Evolutionary conservation across 2,329 filamentous ascomycete genomes (phyloP).

Genomic region (Paraphaeosphaeria minitans): DNA sequence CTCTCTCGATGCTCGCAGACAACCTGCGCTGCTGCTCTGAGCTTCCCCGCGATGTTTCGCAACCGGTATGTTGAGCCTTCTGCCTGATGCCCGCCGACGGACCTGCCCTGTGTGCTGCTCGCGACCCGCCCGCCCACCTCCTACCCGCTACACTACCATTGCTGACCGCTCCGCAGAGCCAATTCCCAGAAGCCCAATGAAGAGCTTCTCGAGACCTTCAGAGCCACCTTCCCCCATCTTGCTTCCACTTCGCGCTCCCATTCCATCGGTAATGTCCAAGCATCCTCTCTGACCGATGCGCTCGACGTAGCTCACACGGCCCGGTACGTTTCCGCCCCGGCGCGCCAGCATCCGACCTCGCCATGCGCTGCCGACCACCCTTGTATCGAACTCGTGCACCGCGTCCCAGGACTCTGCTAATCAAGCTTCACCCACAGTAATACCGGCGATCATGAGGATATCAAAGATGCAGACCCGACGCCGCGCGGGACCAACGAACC

Average conservation of each 20-base stretch:
- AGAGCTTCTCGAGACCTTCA: constrained; percentile 83
- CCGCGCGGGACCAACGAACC: constrained; percentile 78
- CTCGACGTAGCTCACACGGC: constrained; percentile 52
- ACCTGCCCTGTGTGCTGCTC: constrained; percentile 30
- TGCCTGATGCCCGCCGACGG: constrained; percentile 6
- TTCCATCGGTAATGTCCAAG: constrained; percentile 47
- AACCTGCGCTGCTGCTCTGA: constrained; percentile 33
- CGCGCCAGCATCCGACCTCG: constrained; percentile 13
- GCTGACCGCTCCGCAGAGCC: constrained; percentile 58
- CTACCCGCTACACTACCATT: constrained; percentile 16
- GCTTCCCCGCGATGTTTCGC: constrained; percentile 52
- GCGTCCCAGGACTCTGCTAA: background rate
- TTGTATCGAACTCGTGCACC: background rate
- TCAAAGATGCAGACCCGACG: constrained; percentile 82
- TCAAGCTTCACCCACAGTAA: constrained; percentile 40
- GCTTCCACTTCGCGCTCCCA: constrained; percentile 48
- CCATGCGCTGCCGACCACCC: constrained; percentile 17
- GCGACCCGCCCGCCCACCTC: constrained; percentile 24
- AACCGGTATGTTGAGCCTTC: constrained; percentile 47
- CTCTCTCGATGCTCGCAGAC: constrained; percentile 40
- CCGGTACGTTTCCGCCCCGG: constrained; percentile 47
- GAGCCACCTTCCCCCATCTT: constrained; percentile 79
- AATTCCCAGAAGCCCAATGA: constrained; percentile 85
- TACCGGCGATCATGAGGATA: constrained; percentile 54
- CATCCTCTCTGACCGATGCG: constrained; percentile 54